Base-by-base conservation (phyloP, 805 yeast species). In the Naumovozyma castellii region DNA sequence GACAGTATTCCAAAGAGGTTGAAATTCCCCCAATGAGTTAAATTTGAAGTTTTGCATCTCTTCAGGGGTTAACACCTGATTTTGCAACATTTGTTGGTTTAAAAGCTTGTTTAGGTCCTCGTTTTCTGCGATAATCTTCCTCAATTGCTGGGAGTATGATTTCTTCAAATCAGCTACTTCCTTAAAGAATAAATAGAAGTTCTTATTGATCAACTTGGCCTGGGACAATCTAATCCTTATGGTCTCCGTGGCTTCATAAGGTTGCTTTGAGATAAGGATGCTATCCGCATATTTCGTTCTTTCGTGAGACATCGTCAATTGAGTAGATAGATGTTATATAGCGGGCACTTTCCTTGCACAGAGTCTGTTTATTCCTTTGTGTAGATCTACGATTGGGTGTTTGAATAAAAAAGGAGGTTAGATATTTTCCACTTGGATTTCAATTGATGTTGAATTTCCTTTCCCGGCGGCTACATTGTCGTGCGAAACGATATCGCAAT, bases 121-220 rank as follows among this genome's bases (percentile, higher is more conserved):
- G 40, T 60, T 60, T 34, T 57, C 57, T 5, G 56, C 46, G 25
- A 58, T 46, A 18, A 60, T 46, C 35, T 54, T 53, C 14, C 69
- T 69, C 46, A 77, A 62, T 47, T 72, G 74, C 28, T 64, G 64
- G 10, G 72, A 69, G 50, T 77, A 76, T 34, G 50, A 56, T 37
- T 66, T 66, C 50, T 69, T 69, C 25, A 75, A 58, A 25, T 71
- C 64, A 32, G 74, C 67, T 41, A 77, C 66, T 18, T 72, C 76
- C 31, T 73, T 69, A 41, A 83, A 67, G 69, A 84, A 73, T 32
- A 67, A 69, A 30, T 83, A 76, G 45, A 84, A 67, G 37, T 75
- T 78, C 42, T 72, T 73, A 51, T 80, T 80, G 37, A 78, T 62
- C 34, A 67, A 51, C 49, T 72, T 71, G 35, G 78, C 75, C 48